Conservation (phyloP, 2,329 filamentous ascomycete genomes). For the Neopestalotiopsis clavispora region DNA sequence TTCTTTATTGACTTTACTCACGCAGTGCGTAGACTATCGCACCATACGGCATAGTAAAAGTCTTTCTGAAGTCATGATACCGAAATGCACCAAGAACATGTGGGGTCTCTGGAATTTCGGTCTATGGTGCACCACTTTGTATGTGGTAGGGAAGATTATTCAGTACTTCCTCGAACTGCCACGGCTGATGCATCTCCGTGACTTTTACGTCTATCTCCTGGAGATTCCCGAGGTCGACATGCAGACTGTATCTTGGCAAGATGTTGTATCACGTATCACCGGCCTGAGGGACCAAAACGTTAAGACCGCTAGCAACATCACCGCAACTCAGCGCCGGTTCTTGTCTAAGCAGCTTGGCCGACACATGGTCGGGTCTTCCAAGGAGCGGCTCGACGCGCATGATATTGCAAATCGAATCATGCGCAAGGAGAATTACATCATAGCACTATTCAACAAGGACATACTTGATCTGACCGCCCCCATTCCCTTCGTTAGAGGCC, state of each 20-base stretch:
- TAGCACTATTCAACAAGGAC: slow-evolving; percentile 97
- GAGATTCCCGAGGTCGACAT: slow-evolving; percentile 84
- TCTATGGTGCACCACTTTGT: slow-evolving; percentile 84
- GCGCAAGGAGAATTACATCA: slow-evolving; percentile 96
- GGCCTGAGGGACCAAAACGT: slow-evolving; percentile 83
- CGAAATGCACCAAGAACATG: slow-evolving; percentile 78
- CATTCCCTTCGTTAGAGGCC: slow-evolving; percentile 78
- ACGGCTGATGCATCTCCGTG: slow-evolving; percentile 76
- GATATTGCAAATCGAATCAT: slow-evolving; percentile 97
- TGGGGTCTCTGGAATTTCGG: slow-evolving; percentile 77
- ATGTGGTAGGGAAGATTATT: slow-evolving; percentile 81
- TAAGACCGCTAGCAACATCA: slow-evolving; percentile 69
- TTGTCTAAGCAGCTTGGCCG: slow-evolving; percentile 58
- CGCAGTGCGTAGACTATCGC: slow-evolving; percentile 83
- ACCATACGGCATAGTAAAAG: slow-evolving; percentile 70
- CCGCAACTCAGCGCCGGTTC: slow-evolving; percentile 55
- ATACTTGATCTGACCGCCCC: slow-evolving; percentile 86
- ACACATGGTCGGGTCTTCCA: slow-evolving; percentile 80
- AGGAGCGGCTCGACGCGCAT: slow-evolving; percentile 92
- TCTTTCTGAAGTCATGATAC: slow-evolving; percentile 61
- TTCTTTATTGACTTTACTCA: slow-evolving; percentile 80
- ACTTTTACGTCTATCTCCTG: slow-evolving; percentile 84
- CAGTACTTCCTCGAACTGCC: slow-evolving; percentile 76
- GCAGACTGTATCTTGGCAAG: slow-evolving; percentile 93
- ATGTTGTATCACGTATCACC: slow-evolving; percentile 86